Evolutionary conservation across 495 filamentous ascomycete genomes (phyloP).

Genomic region (Aspergillus mulundensis): DNA sequence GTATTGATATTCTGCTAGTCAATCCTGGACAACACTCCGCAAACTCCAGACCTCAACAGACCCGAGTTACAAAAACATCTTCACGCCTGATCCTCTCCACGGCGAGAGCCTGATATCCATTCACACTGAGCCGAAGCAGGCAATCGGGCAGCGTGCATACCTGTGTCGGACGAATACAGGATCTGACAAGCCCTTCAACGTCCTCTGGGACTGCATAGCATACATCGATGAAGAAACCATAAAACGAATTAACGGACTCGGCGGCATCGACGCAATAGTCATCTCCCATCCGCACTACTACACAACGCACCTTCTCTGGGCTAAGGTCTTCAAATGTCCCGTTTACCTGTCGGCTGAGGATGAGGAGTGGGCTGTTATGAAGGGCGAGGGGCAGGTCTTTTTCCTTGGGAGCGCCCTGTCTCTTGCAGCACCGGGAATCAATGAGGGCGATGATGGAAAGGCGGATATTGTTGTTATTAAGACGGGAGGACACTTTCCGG

Average conservation of each 20-base stretch:
- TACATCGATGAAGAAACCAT: conserved; percentile 60
- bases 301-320: conserved; percentile 66
- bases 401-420: conserved; percentile 7
- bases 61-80: conserved; percentile 22
- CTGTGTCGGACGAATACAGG: conserved; percentile 49
- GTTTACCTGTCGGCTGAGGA: conserved; percentile 63
- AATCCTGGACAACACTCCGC: conserved; percentile 26
- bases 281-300: conserved; percentile 82
- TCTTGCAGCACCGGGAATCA: not conserved
- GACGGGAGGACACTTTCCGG: conserved; percentile 71
- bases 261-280: conserved; percentile 66
- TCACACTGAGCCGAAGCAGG: conserved; percentile 39
- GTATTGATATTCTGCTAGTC: conserved; percentile 10
- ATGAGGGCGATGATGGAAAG: conserved; percentile 30
- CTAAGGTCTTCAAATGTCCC: conserved; percentile 55
- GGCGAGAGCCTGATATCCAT: conserved; percentile 15
- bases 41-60: conserved; percentile 13
- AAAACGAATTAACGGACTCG: conserved; percentile 38
- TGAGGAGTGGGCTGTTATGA: conserved; percentile 51
- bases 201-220: conserved; percentile 73
- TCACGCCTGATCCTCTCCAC: conserved; percentile 15
- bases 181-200: conserved; percentile 43
- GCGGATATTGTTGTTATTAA: conserved; percentile 59
- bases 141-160: conserved; percentile 69
- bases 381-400: conserved; percentile 22